Conservation (phyloP, 345 rosid genomes). For the Acer campestre region DNA sequence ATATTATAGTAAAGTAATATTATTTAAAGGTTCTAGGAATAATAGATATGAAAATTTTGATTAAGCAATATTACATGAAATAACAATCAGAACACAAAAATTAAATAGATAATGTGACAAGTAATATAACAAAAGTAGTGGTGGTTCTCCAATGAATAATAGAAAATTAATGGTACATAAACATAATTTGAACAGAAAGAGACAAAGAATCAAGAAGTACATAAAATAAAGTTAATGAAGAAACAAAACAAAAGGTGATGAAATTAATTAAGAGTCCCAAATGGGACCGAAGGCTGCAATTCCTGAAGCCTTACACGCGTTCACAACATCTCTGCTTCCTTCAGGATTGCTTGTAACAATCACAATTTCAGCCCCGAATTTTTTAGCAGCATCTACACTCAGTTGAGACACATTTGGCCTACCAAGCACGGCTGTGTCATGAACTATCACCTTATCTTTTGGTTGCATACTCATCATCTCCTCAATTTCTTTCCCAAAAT, state of each 20-base stretch:
- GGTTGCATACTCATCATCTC: constrained; percentile 55
- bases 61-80: too few relatives aligned
- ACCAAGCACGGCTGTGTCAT: constrained; percentile 64
- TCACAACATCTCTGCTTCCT: constrained; percentile 80
- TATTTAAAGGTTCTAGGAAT: too few relatives aligned
- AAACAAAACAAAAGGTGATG: neutral
- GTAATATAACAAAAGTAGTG: too few relatives aligned
- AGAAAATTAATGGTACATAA: neutral
- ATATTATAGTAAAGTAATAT: too few relatives aligned
- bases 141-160: neutral
- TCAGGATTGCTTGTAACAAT: constrained; percentile 90
- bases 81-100: too few relatives aligned
- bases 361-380: constrained; percentile 72
- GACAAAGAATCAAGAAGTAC: neutral
- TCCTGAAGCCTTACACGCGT: constrained; percentile 60
- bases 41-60: too few relatives aligned
- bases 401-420: constrained; percentile 70
- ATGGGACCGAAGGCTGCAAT: constrained; percentile 88
- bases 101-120: too few relatives aligned
- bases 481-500: constrained; percentile 67
- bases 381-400: constrained; percentile 66
- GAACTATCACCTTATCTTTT: constrained; percentile 62
- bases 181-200: neutral
- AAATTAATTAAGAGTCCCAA: constrained; percentile 71
- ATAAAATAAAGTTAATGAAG: neutral